Evolutionary conservation across 352 stramenopile species (phyloP), one percentile per base, ranked within the genome.

Genomic region (Phytophthora niederhauseri): DNA sequence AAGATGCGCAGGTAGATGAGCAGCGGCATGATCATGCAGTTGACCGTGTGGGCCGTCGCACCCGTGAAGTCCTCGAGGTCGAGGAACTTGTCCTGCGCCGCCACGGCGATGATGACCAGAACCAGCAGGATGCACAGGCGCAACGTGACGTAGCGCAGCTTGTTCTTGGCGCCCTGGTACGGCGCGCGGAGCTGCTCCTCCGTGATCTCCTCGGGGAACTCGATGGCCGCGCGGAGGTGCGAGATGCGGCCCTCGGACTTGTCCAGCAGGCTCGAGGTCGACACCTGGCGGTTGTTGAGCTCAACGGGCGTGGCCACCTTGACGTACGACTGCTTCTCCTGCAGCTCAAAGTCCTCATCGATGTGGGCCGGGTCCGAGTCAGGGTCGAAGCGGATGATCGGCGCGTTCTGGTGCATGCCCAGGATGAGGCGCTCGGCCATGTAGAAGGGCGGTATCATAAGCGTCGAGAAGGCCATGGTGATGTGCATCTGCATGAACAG

Each of bases 401-500:
- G 57, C 2, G 43, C 50, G 49, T 67, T 71, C 38, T 66, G 20
- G 56, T 73, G 66, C 66, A 73, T 73, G 20, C 61, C 66, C 4
- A 73, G 61, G 12, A 73, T 54, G 53, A 73, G 56, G n/a, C 66
- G 60, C 48, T 73, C 66, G 3, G 61, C 66, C 60, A 73, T 66
- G 66, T 69, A 73, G 54, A 73, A 73, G 6, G 66, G 61, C 12
- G 66, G 66, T 36, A 69, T 49, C 53, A 65, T 63, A 0, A 73
- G 46, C 31, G 85, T 80, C 24, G 74, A 74, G 69, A 87, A 85
- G 11, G 76, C 80, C 59, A 82, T 79, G 12, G 76, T 70, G 19
- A 84, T 80, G 56, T 84, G 76, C 17, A 84, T 34, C 34, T 84
- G 77, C 77, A 85, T 88, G 64, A 75, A 83, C n/a, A 84, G 71